Evolutionary conservation across 768 basidiomycete genomes (phyloP), one percentile per base, ranked within the genome.

Genomic region (Lyophyllum atratum): DNA sequence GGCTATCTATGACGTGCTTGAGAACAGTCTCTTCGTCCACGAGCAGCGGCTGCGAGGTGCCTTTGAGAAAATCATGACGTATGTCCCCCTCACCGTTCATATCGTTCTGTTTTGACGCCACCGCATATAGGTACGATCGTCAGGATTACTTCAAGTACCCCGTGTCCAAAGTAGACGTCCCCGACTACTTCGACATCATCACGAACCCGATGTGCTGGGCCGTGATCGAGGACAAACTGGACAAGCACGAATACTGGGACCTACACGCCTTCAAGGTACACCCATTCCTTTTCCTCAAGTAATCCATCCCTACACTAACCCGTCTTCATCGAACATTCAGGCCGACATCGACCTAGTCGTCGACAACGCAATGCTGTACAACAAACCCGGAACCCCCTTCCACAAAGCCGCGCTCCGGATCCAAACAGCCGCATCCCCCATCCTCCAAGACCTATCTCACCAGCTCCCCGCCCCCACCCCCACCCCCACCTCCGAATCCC

Each of bases 121-220:
- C 34, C 26, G 7, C 45, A 8, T n/a, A 39, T 63, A 96, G 94
- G 8, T 66, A 83, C 47, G 95, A 98, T 67, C 81, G 84, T 17
- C 74, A 81, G 5, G 87, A 87, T 43, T 80, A 86, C 59, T 98
- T 98, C 74, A 84, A 84, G 57, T 84, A 87, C 58, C 93, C 95
- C 0, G 94, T 98, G 34, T 88, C 86, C 40, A 86, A 78, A 62
- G 75, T 73, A 1, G 84, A 90, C 39, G 93, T 95, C 0, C 92
- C 91, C 1, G 95, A 98, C 66, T 99, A 99, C 69, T 93, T 90
- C 66, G 89, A 93, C 45, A 77, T 97, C 33, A 81, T 99, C 65
- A 80, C 85, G 64, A 76, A 80, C 3, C 97, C 97, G 0, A 97
- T 97, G 93, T 89, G 88, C 58, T 95, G 95, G 86, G 79, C 78